Evolutionary conservation across 495 filamentous ascomycete genomes (phyloP), one percentile per base, ranked within the genome.

Genomic region (Penicillium paradoxum): DNA sequence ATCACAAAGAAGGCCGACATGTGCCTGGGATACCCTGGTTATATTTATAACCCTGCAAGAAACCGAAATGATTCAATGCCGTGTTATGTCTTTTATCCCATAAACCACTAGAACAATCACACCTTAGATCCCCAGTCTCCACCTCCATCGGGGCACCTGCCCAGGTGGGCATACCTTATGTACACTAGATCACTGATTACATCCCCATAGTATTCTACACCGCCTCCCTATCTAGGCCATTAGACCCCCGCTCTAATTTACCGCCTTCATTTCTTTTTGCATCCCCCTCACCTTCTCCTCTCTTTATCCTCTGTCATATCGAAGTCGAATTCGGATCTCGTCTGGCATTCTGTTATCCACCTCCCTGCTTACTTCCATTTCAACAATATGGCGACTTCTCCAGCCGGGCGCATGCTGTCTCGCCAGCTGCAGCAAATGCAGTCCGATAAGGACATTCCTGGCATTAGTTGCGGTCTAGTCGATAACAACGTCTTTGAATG

Each of bases 351-450:
- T 8, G 18, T 21, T 40, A n/a, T 30, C 19, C 34, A 44, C 21
- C 24, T 11, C 30, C 49, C 33, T 49, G n/a, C 10, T 18, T 19
- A 21, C 53, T 14, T 44, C 15, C 45, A 42, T 43, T 40, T 18
- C 18, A 10, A 24, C 61, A 56, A n/a, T 32, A 81, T 81, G 78
- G 74, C 74, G 30, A 73, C 69, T 41, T 73, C 76, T 52, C 60
- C 80, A 37, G 83, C 89, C 22, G 90, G 84, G n/a, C 78, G 84
- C 46, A 85, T 96, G 58, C 82, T 97, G 17, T 72, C 76, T 51
- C 83, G 88, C 17, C 95, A 98, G 72, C 80, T 97, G 37, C 93
- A 93, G 74, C 83, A 91, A 58, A 96, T 98, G 83, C 90, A 97
- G 69, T 84, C 80, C 14, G 87, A 89, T 60, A 91, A 89, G 62